These are phyloP conservation scores for Hypoxylon crocopeplum DNA, from an alignment of 495 filamentous ascomycete genomes.

Conservation along the genomic window DNA sequence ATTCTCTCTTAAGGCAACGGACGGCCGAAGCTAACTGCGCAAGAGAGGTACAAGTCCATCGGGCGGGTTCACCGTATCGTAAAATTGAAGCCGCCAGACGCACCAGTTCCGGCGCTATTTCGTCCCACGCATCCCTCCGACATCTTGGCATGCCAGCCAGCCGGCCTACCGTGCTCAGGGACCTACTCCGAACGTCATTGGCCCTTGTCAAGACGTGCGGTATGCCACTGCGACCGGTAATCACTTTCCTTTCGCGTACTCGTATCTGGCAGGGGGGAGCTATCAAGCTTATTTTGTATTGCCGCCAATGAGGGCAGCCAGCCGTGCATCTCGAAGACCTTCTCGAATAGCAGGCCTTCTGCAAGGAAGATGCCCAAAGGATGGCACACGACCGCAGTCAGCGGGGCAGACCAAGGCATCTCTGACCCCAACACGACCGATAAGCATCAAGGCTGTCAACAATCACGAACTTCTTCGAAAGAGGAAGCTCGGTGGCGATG, in stretches of 20 bases:
- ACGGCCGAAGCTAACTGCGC: neutral
- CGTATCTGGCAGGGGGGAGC: constrained; percentile 29
- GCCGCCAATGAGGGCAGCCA: constrained; percentile 14
- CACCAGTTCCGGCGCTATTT: constrained; percentile 30
- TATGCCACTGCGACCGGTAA: constrained; percentile 23
- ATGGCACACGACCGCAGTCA: constrained; percentile 32
- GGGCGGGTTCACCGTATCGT: constrained; percentile 9
- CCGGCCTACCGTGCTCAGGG: constrained; percentile 24
- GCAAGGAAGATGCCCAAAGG: constrained; percentile 7
- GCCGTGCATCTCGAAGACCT: constrained; percentile 7
- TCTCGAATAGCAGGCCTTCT: constrained; percentile 7
- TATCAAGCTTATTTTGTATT: constrained; percentile 28
- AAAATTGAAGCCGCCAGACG: constrained; percentile 14
- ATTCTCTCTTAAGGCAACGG: too few relatives aligned
- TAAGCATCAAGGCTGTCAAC: constrained; percentile 26
- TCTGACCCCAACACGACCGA: constrained; percentile 15
- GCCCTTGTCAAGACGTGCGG: constrained; percentile 28
- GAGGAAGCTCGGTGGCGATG: constrained; percentile 35
- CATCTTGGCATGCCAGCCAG: constrained; percentile 27
- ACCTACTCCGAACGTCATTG: constrained; percentile 27
- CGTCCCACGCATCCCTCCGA: constrained; percentile 20
- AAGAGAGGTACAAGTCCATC: neutral
- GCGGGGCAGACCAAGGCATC: constrained; percentile 18
- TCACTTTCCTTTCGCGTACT: constrained; percentile 38
- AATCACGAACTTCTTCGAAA: constrained; percentile 35